Percentiles rank a stretch among this genome's conserved stretches.
These are phyloP conservation scores for Epichloe festucae DNA, from an alignment of 2,329 filamentous ascomycete species.

Conservation along the genomic window DNA sequence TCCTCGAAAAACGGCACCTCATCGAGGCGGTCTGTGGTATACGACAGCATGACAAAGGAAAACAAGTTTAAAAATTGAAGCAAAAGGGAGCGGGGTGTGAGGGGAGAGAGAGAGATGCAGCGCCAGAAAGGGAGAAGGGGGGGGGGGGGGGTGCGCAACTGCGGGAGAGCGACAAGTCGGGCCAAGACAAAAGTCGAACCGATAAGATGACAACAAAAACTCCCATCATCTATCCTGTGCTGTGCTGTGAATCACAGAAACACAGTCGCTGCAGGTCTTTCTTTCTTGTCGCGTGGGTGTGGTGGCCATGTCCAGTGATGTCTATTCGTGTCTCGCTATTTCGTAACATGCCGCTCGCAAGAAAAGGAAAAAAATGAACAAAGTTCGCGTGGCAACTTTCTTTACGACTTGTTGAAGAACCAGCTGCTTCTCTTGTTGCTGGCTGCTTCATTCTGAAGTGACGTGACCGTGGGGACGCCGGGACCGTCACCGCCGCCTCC, in stretches of 20 bases:
- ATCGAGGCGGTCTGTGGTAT: not conserved
- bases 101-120: slow-evolving; percentile 8
- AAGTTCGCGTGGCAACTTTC: slow-evolving; percentile 2
- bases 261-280: not conserved
- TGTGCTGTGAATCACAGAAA: slow-evolving; percentile 2
- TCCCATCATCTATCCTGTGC: not conserved
- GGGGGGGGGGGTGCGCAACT: no score
- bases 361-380: not conserved
- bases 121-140: not conserved
- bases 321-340: slow-evolving; percentile 6
- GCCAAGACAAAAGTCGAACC: not conserved
- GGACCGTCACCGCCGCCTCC: slow-evolving; percentile 40
- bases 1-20: not conserved
- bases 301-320: slow-evolving; percentile 6
- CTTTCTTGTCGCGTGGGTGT: not conserved
- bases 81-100: slow-evolving; percentile 2
- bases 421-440: slow-evolving; percentile 56
- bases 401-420: slow-evolving; percentile 55
- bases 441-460: slow-evolving; percentile 40
- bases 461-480: slow-evolving; percentile 43
- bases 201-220: not conserved
- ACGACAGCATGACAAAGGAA: slow-evolving; percentile 4
- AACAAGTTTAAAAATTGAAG: not conserved
- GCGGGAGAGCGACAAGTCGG: not conserved
- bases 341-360: slow-evolving; percentile 3